Evolutionary conservation across 441 rosid genomes (phyloP), one percentile per base, ranked within the genome.

Genomic region (Jatropha multifida): DNA sequence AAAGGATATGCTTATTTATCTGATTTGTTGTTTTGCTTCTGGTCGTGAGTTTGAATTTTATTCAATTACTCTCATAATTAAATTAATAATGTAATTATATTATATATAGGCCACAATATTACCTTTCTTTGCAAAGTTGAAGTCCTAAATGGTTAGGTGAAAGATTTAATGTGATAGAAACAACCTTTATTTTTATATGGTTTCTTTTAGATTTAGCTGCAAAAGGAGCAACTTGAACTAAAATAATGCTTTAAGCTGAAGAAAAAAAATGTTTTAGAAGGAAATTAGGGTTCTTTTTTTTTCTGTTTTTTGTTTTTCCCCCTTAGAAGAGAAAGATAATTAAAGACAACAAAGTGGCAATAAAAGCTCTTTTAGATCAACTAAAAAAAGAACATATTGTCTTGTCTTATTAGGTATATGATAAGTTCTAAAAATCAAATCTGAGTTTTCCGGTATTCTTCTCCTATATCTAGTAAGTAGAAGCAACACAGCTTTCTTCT

Each of bases 211-310:
- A 40, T 54, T 46, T 12, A 8, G 38, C 69, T 69, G 52, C 59
- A 26, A 49, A 26, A 41, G 9, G 49, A 27, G 17, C 32, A 71
- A 48, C 18, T 73, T 69, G 40, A 26, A 37, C 46, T 3, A 11
- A 23, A 71, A 23, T 18, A 62, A 44, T 44, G 20, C 17, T 40
- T 52, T 5, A 49, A 26, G 17, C 2, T 32, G 2, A 32, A 32
- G 32, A 32, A 11, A 23, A 71, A 23, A 12, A 62, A 44, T 4
- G 7, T 66, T 52, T 65, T 48, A 65, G 46, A 38, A 69, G 65
- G 6, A 67, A 71, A 85, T 59, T 85, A 83, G 85, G 83, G 81
- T 80, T 84, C 17, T 37, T 41, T 42, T 59, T 59, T 0, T 46
- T 1, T 32, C 32, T 32, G 32, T 32, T 32, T 32, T 32, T 32